Conservation (phyloP, 805 yeast genomes). For the Suhomyces kilbournensis region DNA sequence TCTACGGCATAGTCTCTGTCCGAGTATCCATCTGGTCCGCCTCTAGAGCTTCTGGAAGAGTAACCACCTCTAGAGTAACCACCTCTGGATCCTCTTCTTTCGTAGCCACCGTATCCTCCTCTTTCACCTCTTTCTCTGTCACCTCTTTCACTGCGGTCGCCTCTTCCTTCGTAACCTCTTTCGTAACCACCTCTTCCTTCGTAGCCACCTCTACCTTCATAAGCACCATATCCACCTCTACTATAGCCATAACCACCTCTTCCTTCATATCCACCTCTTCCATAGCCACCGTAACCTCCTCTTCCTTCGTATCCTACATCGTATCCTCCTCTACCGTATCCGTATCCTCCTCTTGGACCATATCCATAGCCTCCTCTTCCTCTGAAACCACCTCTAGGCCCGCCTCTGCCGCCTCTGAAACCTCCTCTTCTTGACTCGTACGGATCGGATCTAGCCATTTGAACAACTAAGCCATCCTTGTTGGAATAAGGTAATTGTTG, state of each 20-base stretch:
- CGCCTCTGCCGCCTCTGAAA: slow-evolving; percentile 20
- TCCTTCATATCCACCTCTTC: slow-evolving; percentile 5
- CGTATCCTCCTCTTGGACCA: slow-evolving; percentile 21
- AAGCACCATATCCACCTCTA: slow-evolving; percentile 20
- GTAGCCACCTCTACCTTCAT: slow-evolving; percentile 12
- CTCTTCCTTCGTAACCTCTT: slow-evolving; percentile 14
- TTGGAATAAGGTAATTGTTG: slow-evolving; percentile 42
- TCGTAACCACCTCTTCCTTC: slow-evolving; percentile 6
- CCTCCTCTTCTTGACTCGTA: slow-evolving; percentile 36
- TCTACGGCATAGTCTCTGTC: slow-evolving; percentile 4
- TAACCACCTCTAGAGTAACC: slow-evolving; percentile 1
- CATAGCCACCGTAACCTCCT: slow-evolving; percentile 18
- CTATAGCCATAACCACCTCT: slow-evolving; percentile 15
- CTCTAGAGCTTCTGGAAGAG: neutral
- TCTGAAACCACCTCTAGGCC: slow-evolving; percentile 17
- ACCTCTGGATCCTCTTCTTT: slow-evolving; percentile 9
- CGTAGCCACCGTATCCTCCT: slow-evolving; percentile 16
- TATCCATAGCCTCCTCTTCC: slow-evolving; percentile 25
- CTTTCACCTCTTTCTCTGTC: slow-evolving; percentile 8
- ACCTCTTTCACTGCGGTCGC: slow-evolving; percentile 9
- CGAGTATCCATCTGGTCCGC: neutral
- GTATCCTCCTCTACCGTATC: slow-evolving; percentile 14
- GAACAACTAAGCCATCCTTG: slow-evolving; percentile 45
- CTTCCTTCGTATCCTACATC: slow-evolving; percentile 15
- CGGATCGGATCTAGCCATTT: slow-evolving; percentile 57